Conservation (phyloP, 1,284 basidiomycete species). For the Cryptococcus jaspeensis region DNA sequence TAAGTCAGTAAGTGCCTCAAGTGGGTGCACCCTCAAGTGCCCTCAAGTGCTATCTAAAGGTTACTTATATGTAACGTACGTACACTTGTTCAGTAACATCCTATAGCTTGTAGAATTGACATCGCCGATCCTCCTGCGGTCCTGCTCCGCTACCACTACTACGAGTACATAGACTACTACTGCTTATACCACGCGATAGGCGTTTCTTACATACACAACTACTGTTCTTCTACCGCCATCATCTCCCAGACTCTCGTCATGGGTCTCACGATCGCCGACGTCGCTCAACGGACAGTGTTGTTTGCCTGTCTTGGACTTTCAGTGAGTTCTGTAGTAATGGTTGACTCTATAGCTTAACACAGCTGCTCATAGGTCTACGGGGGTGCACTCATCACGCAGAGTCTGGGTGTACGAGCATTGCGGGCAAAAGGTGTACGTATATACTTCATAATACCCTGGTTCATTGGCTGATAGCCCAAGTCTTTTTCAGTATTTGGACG, state of each 20-base stretch:
- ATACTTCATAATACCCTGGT: neutral
- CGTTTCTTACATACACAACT: too few species aligned
- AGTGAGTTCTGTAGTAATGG: constrained; percentile 18
- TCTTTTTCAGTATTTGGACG: constrained; percentile 13
- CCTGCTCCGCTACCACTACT: too few species aligned
- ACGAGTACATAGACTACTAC: too few species aligned
- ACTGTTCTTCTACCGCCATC: too few species aligned
- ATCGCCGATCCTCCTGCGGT: too few species aligned
- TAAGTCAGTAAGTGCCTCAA: too few species aligned
- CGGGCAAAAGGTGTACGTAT: constrained; percentile 17
- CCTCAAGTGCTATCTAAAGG: too few species aligned
- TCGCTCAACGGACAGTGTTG: constrained; percentile 23
- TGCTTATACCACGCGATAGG: too few species aligned
- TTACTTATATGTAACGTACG: too few species aligned
- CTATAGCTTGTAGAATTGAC: too few species aligned
- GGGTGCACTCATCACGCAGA: constrained; percentile 18
- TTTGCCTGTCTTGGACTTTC: constrained; percentile 24
- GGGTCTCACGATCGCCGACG: constrained; percentile 24
- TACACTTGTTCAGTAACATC: too few species aligned
- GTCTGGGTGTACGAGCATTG: constrained; percentile 15
- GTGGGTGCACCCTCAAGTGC: too few species aligned
- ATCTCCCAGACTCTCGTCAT: constrained; percentile 6
- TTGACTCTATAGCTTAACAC: neutral
- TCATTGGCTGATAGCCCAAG: constrained; percentile 2
- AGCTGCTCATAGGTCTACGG: constrained; percentile 15